phyloP scores from a whole-genome alignment of 2,329 filamentous ascomycete genomes.

The Ilyonectria robusta region DNA sequence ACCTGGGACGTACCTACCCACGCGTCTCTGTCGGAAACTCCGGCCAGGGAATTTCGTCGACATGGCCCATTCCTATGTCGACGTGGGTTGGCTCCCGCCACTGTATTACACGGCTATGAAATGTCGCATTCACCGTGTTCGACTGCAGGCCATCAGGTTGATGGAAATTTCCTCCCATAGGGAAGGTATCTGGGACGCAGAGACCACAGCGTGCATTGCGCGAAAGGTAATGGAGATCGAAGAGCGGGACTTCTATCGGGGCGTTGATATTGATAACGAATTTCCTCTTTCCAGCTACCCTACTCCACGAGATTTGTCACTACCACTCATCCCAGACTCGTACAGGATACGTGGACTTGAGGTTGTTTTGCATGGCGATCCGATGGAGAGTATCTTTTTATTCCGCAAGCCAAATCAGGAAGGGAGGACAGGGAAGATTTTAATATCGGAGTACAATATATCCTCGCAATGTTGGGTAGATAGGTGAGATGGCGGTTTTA shows the following conservation, averaged over 20 bases:
- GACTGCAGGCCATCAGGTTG: constrained; percentile 55
- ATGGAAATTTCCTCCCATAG: constrained; percentile 50
- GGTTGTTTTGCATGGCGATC: constrained; percentile 37
- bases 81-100: constrained; percentile 61
- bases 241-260: constrained; percentile 46
- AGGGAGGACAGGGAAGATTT: constrained; percentile 22
- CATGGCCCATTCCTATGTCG: constrained; percentile 54
- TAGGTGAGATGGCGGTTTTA: background rate
- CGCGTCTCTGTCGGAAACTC: constrained; percentile 7
- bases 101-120: constrained; percentile 63
- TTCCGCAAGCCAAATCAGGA: constrained; percentile 34
- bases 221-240: constrained; percentile 57
- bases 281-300: constrained; percentile 31
- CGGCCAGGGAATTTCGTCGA: constrained; percentile 32
- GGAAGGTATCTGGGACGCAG: constrained; percentile 60
- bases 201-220: constrained; percentile 49
- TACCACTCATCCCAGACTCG: constrained; percentile 34
- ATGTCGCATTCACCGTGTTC: constrained; percentile 59
- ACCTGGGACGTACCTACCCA: constrained; percentile 24
- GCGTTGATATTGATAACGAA: constrained; percentile 25
- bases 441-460: constrained; percentile 38
- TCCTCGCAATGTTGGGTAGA: constrained; percentile 30
- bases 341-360: constrained; percentile 38
- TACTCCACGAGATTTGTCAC: constrained; percentile 19
- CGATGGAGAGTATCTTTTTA: constrained; percentile 38